Conservation (phyloP, 495 filamentous ascomycete genomes). For the Glonium stellatum region DNA sequence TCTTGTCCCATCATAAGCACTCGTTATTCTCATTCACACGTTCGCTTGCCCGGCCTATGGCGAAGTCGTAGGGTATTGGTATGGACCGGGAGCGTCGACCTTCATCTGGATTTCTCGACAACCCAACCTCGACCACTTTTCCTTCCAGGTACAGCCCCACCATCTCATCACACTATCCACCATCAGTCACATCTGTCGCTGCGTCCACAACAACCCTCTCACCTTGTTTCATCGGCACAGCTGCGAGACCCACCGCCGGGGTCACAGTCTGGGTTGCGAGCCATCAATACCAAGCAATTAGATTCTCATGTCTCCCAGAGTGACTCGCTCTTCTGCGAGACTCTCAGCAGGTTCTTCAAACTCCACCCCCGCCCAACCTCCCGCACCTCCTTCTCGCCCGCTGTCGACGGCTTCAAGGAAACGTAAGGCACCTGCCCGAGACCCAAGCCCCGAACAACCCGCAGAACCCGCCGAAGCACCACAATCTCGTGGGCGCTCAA, state of each 20-base stretch:
- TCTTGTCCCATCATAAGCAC: neutral
- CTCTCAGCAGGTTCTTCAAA: conserved; percentile 29
- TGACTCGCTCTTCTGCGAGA: conserved; percentile 40
- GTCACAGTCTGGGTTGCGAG: conserved; percentile 27
- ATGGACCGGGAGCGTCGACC: conserved; percentile 29
- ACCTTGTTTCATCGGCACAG: conserved; percentile 26
- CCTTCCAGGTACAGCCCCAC: conserved; percentile 25
- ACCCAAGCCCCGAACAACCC: conserved; percentile 26
- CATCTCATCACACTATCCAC: conserved; percentile 16
- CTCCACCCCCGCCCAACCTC: conserved; percentile 28
- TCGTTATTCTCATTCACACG: conserved; percentile 10
- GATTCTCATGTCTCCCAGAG: conserved; percentile 40
- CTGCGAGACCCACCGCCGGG: conserved; percentile 24
- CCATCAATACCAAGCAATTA: conserved; percentile 14
- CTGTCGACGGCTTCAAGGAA: conserved; percentile 31
- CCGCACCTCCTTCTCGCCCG: conserved; percentile 16
- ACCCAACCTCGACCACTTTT: conserved; percentile 14
- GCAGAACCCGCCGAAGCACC: conserved; percentile 12
- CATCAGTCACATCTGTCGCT: neutral
- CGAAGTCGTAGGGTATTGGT: conserved; percentile 21
- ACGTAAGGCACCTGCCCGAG: conserved; percentile 34
- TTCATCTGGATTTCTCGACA: conserved; percentile 24
- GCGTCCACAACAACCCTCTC: conserved; percentile 16
- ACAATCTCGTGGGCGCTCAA: conserved; percentile 19
- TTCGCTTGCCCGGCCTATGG: conserved; percentile 29